Base-by-base conservation (phyloP, 768 basidiomycete genomes). In the Leucocoprinus birnbaumii region DNA sequence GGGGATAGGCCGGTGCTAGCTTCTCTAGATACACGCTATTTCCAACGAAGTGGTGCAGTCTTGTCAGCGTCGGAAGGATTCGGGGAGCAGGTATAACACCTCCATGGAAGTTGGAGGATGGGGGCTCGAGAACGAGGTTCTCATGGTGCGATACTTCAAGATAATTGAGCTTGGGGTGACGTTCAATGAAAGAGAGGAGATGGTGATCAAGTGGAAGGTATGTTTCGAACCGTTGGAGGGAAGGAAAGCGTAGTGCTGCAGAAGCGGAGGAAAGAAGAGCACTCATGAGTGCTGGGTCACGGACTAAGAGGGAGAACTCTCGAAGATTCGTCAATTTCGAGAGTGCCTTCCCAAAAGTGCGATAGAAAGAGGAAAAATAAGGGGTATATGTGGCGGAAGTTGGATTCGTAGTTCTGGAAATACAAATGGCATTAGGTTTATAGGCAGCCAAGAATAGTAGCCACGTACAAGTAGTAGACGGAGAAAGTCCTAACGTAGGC, bases 31-130 rank as follows among this genome's bases (percentile, higher is more conserved):
- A 68, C 19, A 66, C 63, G 18, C 67, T 68, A 56, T 72, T 73
- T 7, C 72, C 73, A 27, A 68, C 62, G 53, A 72, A 74, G 55
- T 72, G 71, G 50, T 70, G 66, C 8, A 76, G 64, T 31, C 59
- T 61, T 1, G 70, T 72, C 10, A 76, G 65, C 18, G 43, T 24
- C 11, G 34, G 27, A 11, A 31, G 11, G 19, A 22, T 27, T 35
- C 31, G 43, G 19, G 43, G 22, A 43, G 26, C 31, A 31, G 5
- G 31, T 2, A 5, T 5, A 16, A 22, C 18, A 24, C 16, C 26
- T 10, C 21, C 43, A 21, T 4, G 31, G 19, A 13, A 14, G 3
- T 18, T 5, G 16, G 46, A 34, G 16, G 46, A 34, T 9, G 47
- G 44, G 3, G 40, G 40, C 11, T 38, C 62, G 31, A 56, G 49